Conservation (phyloP, 179 eudicot species). For the Patellifolia procumbens region DNA sequence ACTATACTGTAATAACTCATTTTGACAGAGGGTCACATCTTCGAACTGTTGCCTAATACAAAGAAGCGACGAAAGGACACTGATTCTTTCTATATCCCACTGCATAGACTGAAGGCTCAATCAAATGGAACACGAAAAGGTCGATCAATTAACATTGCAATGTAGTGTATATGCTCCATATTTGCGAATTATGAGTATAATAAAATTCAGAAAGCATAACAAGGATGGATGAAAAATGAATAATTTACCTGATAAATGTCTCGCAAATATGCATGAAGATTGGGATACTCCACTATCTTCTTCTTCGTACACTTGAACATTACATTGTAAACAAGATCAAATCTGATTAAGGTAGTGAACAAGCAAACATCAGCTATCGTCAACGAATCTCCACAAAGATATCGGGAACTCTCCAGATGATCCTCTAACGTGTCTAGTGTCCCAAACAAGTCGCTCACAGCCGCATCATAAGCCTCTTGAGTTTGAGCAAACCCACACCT, state of each 20-base stretch:
- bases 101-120: background rate
- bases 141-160: background rate
- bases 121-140: background rate
- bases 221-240: background rate
- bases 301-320: conserved; percentile 95
- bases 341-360: conserved; percentile 87
- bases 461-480: conserved; percentile 85
- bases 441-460: conserved; percentile 65
- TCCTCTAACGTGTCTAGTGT: conserved; percentile 69
- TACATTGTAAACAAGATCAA: conserved; percentile 88
- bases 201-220: background rate
- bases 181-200: background rate
- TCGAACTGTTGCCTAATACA: background rate
- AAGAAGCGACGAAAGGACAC: background rate
- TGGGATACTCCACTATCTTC: conserved; percentile 79
- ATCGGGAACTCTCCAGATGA: conserved; percentile 64
- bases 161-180: background rate
- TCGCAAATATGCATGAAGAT: conserved; percentile 74
- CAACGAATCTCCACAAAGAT: conserved; percentile 76
- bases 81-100: background rate
- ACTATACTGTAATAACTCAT: no score
- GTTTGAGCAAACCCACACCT: conserved; percentile 99
- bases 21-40: background rate
- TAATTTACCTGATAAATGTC: conserved; percentile 84
- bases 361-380: conserved; percentile 86